Conservation (phyloP, 2,329 filamentous ascomycete species). For the Fusarium sp. region DNA sequence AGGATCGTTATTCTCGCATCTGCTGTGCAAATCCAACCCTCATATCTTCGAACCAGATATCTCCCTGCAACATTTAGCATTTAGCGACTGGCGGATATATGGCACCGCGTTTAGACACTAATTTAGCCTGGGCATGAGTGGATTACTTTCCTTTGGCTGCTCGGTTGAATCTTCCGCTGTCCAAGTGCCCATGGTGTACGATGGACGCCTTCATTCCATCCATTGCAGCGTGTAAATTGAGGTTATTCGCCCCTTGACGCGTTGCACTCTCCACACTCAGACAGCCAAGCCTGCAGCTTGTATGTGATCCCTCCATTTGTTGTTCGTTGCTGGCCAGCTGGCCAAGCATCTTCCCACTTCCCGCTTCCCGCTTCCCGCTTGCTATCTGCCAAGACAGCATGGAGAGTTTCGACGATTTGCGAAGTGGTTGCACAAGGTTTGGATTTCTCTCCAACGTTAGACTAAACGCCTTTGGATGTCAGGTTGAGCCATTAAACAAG, state of each 20-base stretch:
- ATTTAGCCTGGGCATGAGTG: conserved; percentile 6
- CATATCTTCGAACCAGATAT: conserved; percentile 3
- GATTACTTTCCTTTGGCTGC: conserved; percentile 27
- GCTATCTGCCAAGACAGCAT: conserved; percentile 28
- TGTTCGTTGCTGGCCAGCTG: conserved; percentile 11
- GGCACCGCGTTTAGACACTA: neutral
- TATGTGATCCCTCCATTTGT: conserved; percentile 13
- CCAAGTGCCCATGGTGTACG: conserved; percentile 1
- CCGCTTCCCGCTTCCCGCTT: conserved; percentile 19
- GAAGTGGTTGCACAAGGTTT: conserved; percentile 35
- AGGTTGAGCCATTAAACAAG: conserved; percentile 8
- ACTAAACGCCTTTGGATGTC: neutral
- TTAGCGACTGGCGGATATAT: conserved; percentile 2
- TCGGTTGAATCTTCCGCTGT: conserved; percentile 34
- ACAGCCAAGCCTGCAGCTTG: conserved; percentile 29
- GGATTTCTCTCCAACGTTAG: conserved; percentile 1
- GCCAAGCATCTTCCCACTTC: conserved; percentile 38
- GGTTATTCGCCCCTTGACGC: conserved; percentile 39
- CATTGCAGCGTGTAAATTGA: conserved; percentile 24
- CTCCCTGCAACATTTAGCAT: conserved; percentile 7
- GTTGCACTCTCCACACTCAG: conserved; percentile 37
- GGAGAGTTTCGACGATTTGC: conserved; percentile 23
- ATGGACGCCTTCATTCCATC: conserved; percentile 39
- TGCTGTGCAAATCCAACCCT: neutral
- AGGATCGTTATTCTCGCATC: conserved; percentile 1